A percentile compares a stretch with the other conserved stretches of the same genome.
These are phyloP conservation scores for Phytophthora hibernalis DNA, from an alignment of 352 stramenopile species.

Conservation along the genomic window DNA sequence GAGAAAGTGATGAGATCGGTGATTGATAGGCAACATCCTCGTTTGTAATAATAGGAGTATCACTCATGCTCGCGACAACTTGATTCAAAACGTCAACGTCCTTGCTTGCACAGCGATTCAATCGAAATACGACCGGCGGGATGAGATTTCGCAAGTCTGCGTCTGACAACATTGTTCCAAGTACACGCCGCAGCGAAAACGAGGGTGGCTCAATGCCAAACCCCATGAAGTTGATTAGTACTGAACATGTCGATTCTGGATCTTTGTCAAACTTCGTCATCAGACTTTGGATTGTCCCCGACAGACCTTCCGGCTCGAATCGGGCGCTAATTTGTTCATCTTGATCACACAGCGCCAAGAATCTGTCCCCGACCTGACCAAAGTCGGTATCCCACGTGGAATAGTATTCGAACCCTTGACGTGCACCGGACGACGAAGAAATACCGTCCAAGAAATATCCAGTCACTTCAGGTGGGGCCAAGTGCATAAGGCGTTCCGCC, in stretches of 20 bases:
- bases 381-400: constrained; percentile 34
- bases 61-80: background rate
- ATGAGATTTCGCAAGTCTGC: background rate
- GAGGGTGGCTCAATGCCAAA: background rate
- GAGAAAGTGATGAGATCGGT: too few species aligned
- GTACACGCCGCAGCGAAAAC: background rate
- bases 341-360: constrained; percentile 18
- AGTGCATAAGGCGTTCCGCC: constrained; percentile 49
- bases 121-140: background rate
- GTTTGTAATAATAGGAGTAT: too few species aligned
- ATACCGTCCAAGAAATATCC: constrained; percentile 55
- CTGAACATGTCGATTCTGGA: constrained; percentile 19
- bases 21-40: too few species aligned
- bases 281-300: constrained; percentile 12
- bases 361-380: constrained; percentile 36
- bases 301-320: constrained; percentile 16
- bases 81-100: background rate
- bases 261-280: constrained; percentile 21
- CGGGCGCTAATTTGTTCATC: constrained; percentile 20
- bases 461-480: constrained; percentile 13
- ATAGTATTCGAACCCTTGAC: constrained; percentile 27
- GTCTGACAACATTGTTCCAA: background rate
- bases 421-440: background rate
- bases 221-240: background rate
- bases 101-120: background rate